Percentiles rank a stretch among this genome's conserved stretches.
Evolutionary conservation across 192 early-diverging fungal species (phyloP).

Genomic region (Anaeromyces robustus): DNA sequence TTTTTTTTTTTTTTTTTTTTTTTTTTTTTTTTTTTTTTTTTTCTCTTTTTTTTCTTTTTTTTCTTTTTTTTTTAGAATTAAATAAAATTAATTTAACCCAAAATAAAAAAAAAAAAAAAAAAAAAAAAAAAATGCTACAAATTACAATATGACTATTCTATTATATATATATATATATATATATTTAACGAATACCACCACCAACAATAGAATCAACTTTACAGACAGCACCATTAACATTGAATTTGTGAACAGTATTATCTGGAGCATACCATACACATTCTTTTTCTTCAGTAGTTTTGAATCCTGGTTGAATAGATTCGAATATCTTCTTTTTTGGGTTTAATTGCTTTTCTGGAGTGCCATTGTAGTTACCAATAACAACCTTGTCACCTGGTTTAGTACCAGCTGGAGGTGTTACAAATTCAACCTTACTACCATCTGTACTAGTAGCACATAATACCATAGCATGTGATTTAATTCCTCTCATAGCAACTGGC

Average conservation of each 20-base stretch:
- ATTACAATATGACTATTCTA: too few species aligned
- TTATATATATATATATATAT: too few species aligned
- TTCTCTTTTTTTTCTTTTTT: neutral
- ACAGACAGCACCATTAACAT: conserved; percentile 19
- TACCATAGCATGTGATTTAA: conserved; percentile 48
- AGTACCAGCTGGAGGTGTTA: conserved; percentile 30
- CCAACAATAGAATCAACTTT: neutral
- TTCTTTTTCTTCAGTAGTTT: conserved; percentile 16
- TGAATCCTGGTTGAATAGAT: conserved; percentile 32
- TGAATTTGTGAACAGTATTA: conserved; percentile 22
- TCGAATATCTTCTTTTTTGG: conserved; percentile 50
- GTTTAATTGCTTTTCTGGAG: conserved; percentile 32
- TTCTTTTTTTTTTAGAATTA: neutral
- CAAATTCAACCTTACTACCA: conserved; percentile 29
- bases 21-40: too few species aligned
- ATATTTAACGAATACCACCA: neutral
- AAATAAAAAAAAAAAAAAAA: neutral
- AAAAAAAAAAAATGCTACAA: too few species aligned
- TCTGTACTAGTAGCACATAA: conserved; percentile 38
- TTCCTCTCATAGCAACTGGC: conserved; percentile 42
- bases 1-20: too few species aligned
- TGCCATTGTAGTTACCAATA: conserved; percentile 25
- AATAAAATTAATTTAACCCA: neutral
- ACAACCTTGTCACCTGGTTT: conserved; percentile 31
- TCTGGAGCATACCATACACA: conserved; percentile 28